Conservation (phyloP, 2,329 filamentous ascomycete species). For the Diaporthe citriasiana region DNA sequence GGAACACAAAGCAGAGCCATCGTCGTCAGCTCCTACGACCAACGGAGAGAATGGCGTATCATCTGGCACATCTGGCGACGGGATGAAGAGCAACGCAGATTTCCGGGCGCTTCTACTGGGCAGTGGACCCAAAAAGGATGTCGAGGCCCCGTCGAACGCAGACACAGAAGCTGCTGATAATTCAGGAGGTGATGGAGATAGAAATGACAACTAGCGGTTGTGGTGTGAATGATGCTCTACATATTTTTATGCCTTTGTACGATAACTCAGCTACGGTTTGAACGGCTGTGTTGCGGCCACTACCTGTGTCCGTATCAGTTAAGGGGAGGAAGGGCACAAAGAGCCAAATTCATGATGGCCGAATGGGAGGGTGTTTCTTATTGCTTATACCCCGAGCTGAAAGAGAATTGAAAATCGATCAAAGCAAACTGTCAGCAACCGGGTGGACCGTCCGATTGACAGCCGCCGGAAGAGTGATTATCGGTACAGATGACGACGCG, state of each 20-base stretch:
- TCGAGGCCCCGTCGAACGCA: not conserved
- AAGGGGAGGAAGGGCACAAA: not conserved
- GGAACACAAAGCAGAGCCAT: conserved; percentile 42
- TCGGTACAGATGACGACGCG: not conserved
- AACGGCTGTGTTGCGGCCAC: conserved; percentile 8
- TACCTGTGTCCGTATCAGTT: conserved; percentile 11
- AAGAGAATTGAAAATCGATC: conserved; percentile 26
- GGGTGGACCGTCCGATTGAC: not conserved
- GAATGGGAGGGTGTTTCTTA: conserved; percentile 33
- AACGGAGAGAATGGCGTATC: conserved; percentile 38
- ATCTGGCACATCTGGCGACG: conserved; percentile 45
- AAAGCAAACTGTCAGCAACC: not conserved
- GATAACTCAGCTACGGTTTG: conserved; percentile 21
- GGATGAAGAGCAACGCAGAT: conserved; percentile 68
- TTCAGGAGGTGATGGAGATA: conserved; percentile 19
- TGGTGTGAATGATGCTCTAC: conserved; percentile 31
- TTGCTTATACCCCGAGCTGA: conserved; percentile 39
- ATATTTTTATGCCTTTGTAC: conserved; percentile 28
- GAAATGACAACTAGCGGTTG: conserved; percentile 27
- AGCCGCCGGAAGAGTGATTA: no score
- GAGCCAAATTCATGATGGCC: not conserved
- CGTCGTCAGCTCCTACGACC: conserved; percentile 34
- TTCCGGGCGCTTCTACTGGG: conserved; percentile 68
- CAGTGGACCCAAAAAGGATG: conserved; percentile 43
- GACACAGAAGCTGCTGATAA: conserved; percentile 18